Evolutionary conservation across 805 yeast genomes (phyloP).

Genomic region (Candida incommunis): DNA sequence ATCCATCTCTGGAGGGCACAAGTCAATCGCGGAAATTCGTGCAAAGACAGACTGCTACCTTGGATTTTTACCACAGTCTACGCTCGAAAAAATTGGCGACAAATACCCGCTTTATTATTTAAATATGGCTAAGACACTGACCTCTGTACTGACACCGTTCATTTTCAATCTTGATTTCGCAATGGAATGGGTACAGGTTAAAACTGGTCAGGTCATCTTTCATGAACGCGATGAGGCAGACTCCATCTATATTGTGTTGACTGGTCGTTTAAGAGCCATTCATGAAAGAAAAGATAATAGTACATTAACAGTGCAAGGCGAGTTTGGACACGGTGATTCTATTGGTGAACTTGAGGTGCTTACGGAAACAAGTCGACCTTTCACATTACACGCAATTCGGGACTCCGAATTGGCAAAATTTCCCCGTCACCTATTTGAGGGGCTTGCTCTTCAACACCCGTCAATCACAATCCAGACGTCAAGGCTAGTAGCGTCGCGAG

Average conservation of each 20-base stretch:
- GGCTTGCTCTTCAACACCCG: conserved; percentile 72
- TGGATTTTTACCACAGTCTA: conserved; percentile 54
- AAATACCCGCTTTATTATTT: conserved; percentile 62
- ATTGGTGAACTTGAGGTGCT: conserved; percentile 92
- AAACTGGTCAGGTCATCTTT: conserved; percentile 73
- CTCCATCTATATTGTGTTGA: conserved; percentile 78
- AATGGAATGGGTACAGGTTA: conserved; percentile 83
- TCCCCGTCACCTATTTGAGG: conserved; percentile 79
- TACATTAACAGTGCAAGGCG: conserved; percentile 28
- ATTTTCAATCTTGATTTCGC: conserved; percentile 76
- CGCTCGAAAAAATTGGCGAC: conserved; percentile 55
- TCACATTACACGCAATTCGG: conserved; percentile 69
- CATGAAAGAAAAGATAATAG: conserved; percentile 8
- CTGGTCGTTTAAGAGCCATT: conserved; percentile 72
- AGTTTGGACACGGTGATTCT: conserved; percentile 87
- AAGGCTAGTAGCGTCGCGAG: conserved; percentile 60
- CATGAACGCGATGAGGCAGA: conserved; percentile 78
- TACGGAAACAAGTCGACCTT: conserved; percentile 57
- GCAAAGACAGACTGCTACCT: conserved; percentile 51
- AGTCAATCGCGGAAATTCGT: conserved; percentile 57
- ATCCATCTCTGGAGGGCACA: conserved; percentile 46
- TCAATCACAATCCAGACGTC: conserved; percentile 83
- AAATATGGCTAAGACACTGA: conserved; percentile 61
- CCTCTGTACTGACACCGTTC: conserved; percentile 50
- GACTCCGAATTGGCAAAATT: conserved; percentile 90